phyloP scores from a whole-genome alignment of 1,139 yeast species.

The Blastobotrys malaysiensis region DNA sequence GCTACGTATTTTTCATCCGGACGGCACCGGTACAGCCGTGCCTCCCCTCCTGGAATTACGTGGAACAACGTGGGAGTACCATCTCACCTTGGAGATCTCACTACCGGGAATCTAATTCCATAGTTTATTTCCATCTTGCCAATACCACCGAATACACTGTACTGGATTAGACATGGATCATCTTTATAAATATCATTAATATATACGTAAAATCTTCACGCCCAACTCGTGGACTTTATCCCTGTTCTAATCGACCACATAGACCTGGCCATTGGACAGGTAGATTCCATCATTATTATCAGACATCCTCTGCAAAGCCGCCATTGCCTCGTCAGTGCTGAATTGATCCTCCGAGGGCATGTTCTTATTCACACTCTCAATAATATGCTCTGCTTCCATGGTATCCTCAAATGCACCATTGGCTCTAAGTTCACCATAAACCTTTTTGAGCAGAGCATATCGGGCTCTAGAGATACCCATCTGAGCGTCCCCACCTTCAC shows the following conservation, averaged over 20 bases:
- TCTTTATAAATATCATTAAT: too few relatives aligned
- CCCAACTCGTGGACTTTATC: too few relatives aligned
- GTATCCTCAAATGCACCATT: slow-evolving; percentile 29
- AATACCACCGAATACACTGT: too few relatives aligned
- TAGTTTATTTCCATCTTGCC: too few relatives aligned
- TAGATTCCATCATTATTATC: slow-evolving; percentile 36
- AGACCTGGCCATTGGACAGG: slow-evolving; percentile 21
- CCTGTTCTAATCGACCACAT: not conserved
- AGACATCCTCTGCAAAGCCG: slow-evolving; percentile 34
- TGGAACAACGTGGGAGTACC: not conserved
- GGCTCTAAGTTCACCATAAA: slow-evolving; percentile 33
- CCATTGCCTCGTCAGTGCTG: slow-evolving; percentile 31
- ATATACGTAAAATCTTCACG: too few relatives aligned
- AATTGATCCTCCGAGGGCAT: slow-evolving; percentile 35
- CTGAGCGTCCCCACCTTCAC: slow-evolving; percentile 17
- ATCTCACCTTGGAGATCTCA: not conserved
- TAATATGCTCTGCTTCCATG: slow-evolving; percentile 24
- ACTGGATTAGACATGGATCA: too few relatives aligned
- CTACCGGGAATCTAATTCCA: too few relatives aligned
- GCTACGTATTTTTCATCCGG: not conserved
- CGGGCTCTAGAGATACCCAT: slow-evolving; percentile 32
- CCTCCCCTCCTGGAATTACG: not conserved
- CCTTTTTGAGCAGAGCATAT: slow-evolving; percentile 26
- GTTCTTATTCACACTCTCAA: slow-evolving; percentile 31
- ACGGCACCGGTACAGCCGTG: not conserved